Percentiles rank a stretch among this genome's conserved stretches.
Evolutionary conservation across 2,329 filamentous ascomycete genomes (phyloP).

Genomic region (Penicillium sp.): DNA sequence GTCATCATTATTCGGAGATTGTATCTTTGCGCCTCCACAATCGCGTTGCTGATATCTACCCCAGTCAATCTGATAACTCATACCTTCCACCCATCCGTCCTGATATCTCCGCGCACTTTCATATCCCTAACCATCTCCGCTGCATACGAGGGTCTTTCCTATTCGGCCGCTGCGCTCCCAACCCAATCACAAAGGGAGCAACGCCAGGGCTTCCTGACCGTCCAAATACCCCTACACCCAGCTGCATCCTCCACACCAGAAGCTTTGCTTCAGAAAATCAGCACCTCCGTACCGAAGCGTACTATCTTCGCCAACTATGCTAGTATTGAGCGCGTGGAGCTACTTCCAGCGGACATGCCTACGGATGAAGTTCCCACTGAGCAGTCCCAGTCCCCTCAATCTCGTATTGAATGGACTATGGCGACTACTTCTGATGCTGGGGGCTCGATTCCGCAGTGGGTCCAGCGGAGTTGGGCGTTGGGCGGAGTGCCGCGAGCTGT

Average conservation of each 20-base stretch:
- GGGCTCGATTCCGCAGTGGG: slow-evolving; percentile 41
- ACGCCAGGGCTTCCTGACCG: slow-evolving; percentile 35
- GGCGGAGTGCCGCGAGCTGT: slow-evolving; percentile 43
- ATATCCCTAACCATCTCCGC: slow-evolving; percentile 40
- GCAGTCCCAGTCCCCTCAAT: background rate
- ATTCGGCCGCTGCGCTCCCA: slow-evolving; percentile 9
- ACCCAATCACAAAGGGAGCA: slow-evolving; percentile 20
- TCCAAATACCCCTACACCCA: slow-evolving; percentile 38
- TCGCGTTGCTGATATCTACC: background rate
- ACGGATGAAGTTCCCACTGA: too few species aligned
- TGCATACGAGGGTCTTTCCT: slow-evolving; percentile 28
- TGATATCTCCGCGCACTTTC: slow-evolving; percentile 41
- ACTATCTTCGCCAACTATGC: slow-evolving; percentile 41
- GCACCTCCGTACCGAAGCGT: slow-evolving; percentile 28
- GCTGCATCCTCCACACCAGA: slow-evolving; percentile 22
- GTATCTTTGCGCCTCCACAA: background rate
- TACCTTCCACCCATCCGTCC: slow-evolving; percentile 37
- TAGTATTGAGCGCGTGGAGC: slow-evolving; percentile 39
- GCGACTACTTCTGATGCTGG: slow-evolving; percentile 44
- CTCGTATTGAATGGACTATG: slow-evolving; percentile 41
- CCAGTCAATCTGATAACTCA: slow-evolving; percentile 44
- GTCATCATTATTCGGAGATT: background rate
- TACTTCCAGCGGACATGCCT: slow-evolving; percentile 8
- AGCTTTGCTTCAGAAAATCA: slow-evolving; percentile 27
- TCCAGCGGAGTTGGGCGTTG: slow-evolving; percentile 44